Conservation (phyloP, 192 early-diverging fungal genomes). For the Coemansia interrupta region DNA sequence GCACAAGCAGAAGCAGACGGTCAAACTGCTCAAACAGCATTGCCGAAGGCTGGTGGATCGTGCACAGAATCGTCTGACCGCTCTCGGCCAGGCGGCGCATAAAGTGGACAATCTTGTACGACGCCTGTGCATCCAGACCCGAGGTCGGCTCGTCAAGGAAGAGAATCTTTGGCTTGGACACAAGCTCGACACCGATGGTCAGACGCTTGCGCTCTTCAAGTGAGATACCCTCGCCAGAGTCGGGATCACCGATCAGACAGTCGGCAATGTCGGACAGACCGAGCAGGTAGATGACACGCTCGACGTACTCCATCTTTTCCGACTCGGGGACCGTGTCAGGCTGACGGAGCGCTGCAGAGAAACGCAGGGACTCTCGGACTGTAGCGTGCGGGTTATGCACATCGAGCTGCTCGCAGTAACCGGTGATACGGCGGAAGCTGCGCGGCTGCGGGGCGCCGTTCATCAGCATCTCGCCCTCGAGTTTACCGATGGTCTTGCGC, state of each 20-base stretch:
- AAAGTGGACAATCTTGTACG: conserved; percentile 68
- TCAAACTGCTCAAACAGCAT: conserved; percentile 79
- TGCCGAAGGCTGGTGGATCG: conserved; percentile 80
- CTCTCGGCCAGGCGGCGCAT: conserved; percentile 60
- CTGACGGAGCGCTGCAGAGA: conserved; percentile 66
- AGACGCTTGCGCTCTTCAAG: conserved; percentile 82
- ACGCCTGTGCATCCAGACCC: conserved; percentile 71
- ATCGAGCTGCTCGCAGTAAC: conserved; percentile 78
- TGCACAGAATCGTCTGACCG: conserved; percentile 66
- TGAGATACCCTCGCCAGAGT: conserved; percentile 68
- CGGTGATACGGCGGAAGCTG: conserved; percentile 62
- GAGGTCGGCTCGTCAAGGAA: conserved; percentile 87
- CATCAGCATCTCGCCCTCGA: conserved; percentile 64
- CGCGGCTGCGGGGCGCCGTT: conserved; percentile 46
- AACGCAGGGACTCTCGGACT: conserved; percentile 58
- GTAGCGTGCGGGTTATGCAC: conserved; percentile 66
- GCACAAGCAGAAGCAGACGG: conserved; percentile 68
- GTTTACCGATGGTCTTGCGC: conserved; percentile 63
- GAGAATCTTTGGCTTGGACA: conserved; percentile 72
- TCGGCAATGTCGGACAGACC: conserved; percentile 67
- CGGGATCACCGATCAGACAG: conserved; percentile 66
- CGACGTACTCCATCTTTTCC: conserved; percentile 61
- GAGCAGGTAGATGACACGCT: conserved; percentile 66
- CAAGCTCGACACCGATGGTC: conserved; percentile 77
- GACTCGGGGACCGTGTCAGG: conserved; percentile 55